Conservation (phyloP, 495 filamentous ascomycete genomes). For the Podospora bellae-mahoneyi region DNA sequence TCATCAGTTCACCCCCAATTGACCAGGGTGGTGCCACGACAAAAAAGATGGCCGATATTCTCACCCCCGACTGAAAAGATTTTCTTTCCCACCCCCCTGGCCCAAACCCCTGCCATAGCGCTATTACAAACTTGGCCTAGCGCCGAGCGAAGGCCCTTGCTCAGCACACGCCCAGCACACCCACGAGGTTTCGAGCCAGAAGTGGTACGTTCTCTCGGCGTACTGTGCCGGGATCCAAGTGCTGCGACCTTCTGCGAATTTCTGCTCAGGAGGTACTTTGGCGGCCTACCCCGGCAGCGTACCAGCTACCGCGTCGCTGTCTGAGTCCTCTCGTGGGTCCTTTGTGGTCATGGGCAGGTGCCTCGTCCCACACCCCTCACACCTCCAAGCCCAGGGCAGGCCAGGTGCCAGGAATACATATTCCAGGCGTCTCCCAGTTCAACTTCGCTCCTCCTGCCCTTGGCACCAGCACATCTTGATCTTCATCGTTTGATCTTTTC, state of each 20-base stretch:
- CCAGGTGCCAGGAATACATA: slow-evolving; percentile 31
- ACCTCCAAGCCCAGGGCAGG: slow-evolving; percentile 27
- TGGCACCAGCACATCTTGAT: slow-evolving; percentile 28
- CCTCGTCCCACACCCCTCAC: slow-evolving; percentile 24
- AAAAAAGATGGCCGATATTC: slow-evolving; percentile 30
- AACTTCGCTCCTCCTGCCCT: slow-evolving; percentile 23
- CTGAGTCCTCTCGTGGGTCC: slow-evolving; percentile 32
- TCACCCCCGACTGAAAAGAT: slow-evolving; percentile 27
- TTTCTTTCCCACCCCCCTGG: slow-evolving; percentile 27
- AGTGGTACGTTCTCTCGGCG: slow-evolving; percentile 17
- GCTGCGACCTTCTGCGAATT: slow-evolving; percentile 9
- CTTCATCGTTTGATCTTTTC: slow-evolving; percentile 23
- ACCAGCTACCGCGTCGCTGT: slow-evolving; percentile 29
- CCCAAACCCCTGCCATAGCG: slow-evolving; percentile 24
- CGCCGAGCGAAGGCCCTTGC: slow-evolving; percentile 32
- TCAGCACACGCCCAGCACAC: slow-evolving; percentile 4
- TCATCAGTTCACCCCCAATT: slow-evolving; percentile 23
- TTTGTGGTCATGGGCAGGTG: slow-evolving; percentile 39
- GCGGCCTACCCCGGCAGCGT: slow-evolving; percentile 17
- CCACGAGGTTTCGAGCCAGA: slow-evolving; percentile 19
- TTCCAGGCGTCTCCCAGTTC: slow-evolving; percentile 32
- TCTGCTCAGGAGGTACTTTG: slow-evolving; percentile 17
- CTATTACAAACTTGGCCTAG: slow-evolving; percentile 32
- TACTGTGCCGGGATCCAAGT: slow-evolving; percentile 15
- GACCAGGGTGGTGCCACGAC: slow-evolving; percentile 36